phyloP scores from a whole-genome alignment of 2,329 filamentous ascomycete species.

The Geoglossum cookeanum region DNA sequence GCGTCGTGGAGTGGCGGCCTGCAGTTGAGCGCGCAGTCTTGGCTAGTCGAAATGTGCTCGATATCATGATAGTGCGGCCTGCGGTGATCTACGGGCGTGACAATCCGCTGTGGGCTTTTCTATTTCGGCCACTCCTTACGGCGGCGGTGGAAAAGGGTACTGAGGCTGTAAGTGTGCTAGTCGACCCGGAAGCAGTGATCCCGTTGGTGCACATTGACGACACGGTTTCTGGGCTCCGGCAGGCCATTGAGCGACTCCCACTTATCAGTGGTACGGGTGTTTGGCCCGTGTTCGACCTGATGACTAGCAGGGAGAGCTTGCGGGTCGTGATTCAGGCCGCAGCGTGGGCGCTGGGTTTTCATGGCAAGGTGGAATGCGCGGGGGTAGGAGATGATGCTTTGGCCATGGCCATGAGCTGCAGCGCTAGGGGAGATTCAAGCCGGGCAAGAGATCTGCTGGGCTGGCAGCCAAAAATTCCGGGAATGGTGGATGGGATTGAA shows the following conservation, averaged over 20 bases:
- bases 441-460: conserved; percentile 17
- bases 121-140: conserved; percentile 14
- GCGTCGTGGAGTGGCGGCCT: conserved; percentile 17
- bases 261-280: conserved; percentile 12
- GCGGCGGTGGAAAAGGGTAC: conserved; percentile 9
- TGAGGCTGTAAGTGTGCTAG: conserved; percentile 11
- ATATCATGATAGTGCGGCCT: conserved; percentile 19
- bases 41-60: conserved; percentile 14
- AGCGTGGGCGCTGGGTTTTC: conserved; percentile 13
- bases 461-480: conserved; percentile 16
- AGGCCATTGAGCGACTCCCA: conserved; percentile 18
- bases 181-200: conserved; percentile 11
- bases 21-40: conserved; percentile 18
- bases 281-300: conserved; percentile 22
- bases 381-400: conserved; percentile 14
- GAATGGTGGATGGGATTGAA: conserved; percentile 8
- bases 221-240: conserved; percentile 17
- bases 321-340: conserved; percentile 14
- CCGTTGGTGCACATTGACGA: conserved; percentile 22
- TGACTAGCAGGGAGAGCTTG: conserved; percentile 17
- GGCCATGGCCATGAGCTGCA: conserved; percentile 14
- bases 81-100: conserved; percentile 20
- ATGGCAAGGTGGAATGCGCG: conserved; percentile 14
- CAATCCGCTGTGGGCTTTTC: conserved; percentile 15
- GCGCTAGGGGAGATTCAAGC: conserved; percentile 11